Base-by-base conservation (phyloP, 495 filamentous ascomycete species). In the Ramalina intermedia region DNA sequence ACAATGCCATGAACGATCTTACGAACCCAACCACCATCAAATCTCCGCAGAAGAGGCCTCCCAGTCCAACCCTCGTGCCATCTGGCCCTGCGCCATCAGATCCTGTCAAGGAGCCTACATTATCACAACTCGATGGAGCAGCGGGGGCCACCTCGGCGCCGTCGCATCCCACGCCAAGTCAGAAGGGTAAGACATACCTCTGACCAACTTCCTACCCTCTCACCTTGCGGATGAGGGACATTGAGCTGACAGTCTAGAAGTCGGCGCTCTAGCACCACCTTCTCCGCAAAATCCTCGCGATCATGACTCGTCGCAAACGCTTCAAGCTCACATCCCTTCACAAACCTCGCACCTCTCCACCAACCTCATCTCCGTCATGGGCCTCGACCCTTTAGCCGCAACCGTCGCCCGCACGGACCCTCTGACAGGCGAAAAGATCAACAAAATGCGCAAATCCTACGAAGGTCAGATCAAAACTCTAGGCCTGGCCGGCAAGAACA, bases 381-480 rank as follows among this genome's bases (percentile, higher is more conserved):
- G 67, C 33, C 66, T 87, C 39, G 66, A 74, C 46, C 57, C 67
- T 43, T 64, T 85, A 47, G 80, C 78, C 42, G 70, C 73, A 50
- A 76, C 71, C 43, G 81, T 85, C 48, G 79, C 78, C 43, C 68
- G 82, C 47, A 70, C 68, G 43, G 79, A 87, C 60, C 75, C 79
- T 4, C 61, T 67, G 4, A 81, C 76, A 6, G 80, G 79, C 37
- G 78, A 79, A 53, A 86, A 85, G 63, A 81, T 80, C 56, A 85
- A 85, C 57, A 77, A 79, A 54, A 67, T 87, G 29, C 67, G 82
- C 48, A 85, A 85, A 59, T 82, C 81, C 14, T 87, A 85, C 60
- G 80, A 85, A 57, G 76, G 77, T 43, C 78, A 84, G 55, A 66
- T 84, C 55, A 81, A 81, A 56, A 66, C 65, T 7, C 55, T 84